Base-by-base conservation (phyloP, 768 basidiomycete genomes). In the Tephrocybe sp. region DNA sequence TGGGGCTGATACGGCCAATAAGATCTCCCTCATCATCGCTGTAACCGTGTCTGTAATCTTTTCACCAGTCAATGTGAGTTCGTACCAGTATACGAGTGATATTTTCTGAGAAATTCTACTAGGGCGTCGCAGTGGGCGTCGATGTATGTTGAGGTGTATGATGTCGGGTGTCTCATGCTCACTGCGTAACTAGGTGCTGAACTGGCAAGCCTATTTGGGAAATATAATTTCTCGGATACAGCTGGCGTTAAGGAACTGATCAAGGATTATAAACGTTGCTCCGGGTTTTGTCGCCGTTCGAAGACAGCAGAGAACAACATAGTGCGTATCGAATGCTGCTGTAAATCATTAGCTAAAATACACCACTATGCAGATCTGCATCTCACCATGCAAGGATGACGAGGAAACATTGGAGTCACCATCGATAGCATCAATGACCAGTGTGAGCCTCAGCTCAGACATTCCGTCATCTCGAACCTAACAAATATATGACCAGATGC, bases 1-100 rank as follows among this genome's bases (percentile, higher is more conserved):
- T n/a, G n/a, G n/a, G n/a, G n/a, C n/a, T n/a, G n/a, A n/a, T n/a
- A n/a, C n/a, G n/a, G n/a, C n/a, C n/a, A n/a, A n/a, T n/a, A n/a
- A 50, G 49, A 50, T 31, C 21, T 50, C 7, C 42, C 34, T 13
- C 49, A 50, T 39, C 21, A 37, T 19, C 42, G 42, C 10, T 50
- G 49, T 21, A 50, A 50, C 11, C 33, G 49, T 19, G 36, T 50
- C 2, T 39, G 31, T 15, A 37, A 31, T n/a, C n/a, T n/a, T 18
- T 50, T 33, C 34, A 50, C 16, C 16, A 50, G 49, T 16, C 19
- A 2, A 9, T 1, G 49, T 44, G 41, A 37, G 42, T n/a, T n/a
- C 22, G 1, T 21, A n/a, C n/a, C n/a, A n/a, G n/a, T n/a, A n/a
- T n/a, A n/a, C n/a, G n/a, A 10, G 12, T n/a, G n/a, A 8, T 41